These are phyloP conservation scores for Coemansia sp. DNA, from an alignment of 192 early-diverging fungal genomes.

Conservation along the genomic window DNA sequence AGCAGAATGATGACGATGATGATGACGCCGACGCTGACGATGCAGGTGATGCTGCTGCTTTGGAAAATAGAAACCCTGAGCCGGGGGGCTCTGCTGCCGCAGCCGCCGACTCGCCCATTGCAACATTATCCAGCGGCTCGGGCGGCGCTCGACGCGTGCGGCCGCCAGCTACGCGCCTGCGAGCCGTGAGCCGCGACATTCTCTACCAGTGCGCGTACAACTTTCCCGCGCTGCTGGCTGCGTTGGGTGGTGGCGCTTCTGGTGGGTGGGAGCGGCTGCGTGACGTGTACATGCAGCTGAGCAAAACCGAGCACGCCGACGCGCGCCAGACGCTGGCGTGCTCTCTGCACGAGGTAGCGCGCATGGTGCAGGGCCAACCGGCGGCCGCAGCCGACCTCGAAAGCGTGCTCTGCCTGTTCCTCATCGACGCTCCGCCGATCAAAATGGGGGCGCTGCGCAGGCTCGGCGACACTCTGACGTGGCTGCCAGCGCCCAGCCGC, in stretches of 20 bases:
- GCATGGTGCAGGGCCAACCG: slow-evolving; percentile 21
- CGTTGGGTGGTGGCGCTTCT: slow-evolving; percentile 12
- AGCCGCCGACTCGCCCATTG: neutral
- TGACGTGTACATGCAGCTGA: slow-evolving; percentile 53
- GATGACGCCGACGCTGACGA: slow-evolving; percentile 17
- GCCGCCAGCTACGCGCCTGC: neutral
- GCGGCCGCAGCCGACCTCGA: slow-evolving; percentile 44
- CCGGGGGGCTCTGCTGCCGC: too few species aligned
- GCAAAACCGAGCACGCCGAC: slow-evolving; percentile 54
- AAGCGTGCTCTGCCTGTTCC: slow-evolving; percentile 48
- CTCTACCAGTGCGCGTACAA: slow-evolving; percentile 56
- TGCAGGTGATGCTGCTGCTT: slow-evolving; percentile 3
- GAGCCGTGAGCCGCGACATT: slow-evolving; percentile 37
- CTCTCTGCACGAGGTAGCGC: slow-evolving; percentile 57
- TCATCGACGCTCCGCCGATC: slow-evolving; percentile 60
- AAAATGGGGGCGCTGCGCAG: slow-evolving; percentile 71
- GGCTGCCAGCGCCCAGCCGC: slow-evolving; percentile 62
- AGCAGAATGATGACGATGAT: slow-evolving; percentile 19
- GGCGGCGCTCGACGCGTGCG: neutral
- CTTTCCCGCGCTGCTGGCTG: slow-evolving; percentile 47
- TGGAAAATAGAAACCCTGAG: too few species aligned
- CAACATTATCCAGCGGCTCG: neutral
- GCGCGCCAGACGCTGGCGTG: slow-evolving; percentile 53
- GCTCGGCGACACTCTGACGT: slow-evolving; percentile 66
- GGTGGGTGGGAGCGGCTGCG: slow-evolving; percentile 55